Evolutionary conservation across 148 eudicot genomes (phyloP), one percentile per base, ranked within the genome.

Genomic region (Chenopodium album): DNA sequence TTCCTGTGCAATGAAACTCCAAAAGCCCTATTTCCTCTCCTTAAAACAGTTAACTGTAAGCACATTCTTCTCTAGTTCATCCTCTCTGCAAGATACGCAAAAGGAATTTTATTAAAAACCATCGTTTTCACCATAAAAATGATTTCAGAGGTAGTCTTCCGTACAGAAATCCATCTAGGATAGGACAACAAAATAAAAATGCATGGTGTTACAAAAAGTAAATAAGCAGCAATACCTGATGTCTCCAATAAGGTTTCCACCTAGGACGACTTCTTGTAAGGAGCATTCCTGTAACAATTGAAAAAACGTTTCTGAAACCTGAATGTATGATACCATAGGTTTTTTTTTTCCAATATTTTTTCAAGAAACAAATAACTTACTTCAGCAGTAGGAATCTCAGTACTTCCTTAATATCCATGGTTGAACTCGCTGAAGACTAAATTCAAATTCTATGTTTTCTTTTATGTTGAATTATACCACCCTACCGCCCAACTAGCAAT

Each of bases 401-500:
- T 48, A 48, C 16, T 48, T 11, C 17, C 22, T 56, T 3, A 0
- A 1, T 34, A 28, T 28, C 34, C 34, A 23, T 29, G 26, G 11
- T 66, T 26, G 70, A 29, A 29, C 31, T 29, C 31, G 31, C 31
- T 29, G 31, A 66, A 28, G 37, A 66, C 7, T 41, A 28, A 26
- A 14, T 0, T 13, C 6, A 11, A 28, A 29, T 26, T 37, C 74
- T 3, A 41, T 0, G n/a, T 71, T 41, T 20, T 0, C 4, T 26
- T 71, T 8, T 37, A 71, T 19, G 0, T 71, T 71, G 46, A 34
- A 71, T 20, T 71, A 37, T 13, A 32, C 74, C 48, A 32, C 74
- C 13, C 59, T 67, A 78, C 48, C 80, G 54, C 64, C 80, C 80
- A 28, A 67, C 26, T 48, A 68, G 80, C 59, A 48, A 17, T 28